Evolutionary conservation across 345 rosid species (phyloP), one percentile per base, ranked within the genome.

Genomic region (Syzygium jambos): DNA sequence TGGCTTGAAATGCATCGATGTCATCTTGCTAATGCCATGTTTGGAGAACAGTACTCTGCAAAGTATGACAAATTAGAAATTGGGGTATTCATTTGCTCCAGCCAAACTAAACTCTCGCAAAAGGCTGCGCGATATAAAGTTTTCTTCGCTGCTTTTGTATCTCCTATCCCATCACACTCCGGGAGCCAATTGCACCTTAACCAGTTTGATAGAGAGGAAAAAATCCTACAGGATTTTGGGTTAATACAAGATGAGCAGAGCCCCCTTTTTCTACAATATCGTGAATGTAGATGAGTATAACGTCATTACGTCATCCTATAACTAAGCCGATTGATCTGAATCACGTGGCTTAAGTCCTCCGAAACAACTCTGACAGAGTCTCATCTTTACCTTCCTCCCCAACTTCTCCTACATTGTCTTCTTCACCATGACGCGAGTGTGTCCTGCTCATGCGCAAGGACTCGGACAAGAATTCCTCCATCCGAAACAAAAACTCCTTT

Each of bases 321-420:
- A 38, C 25, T 73, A 38, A 38, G 14, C 82, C 14, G 49, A 19
- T 19, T 41, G 82, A 43, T 73, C 82, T 38, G 25, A 38, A 21
- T 38, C 49, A 9, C 11, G 49, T 21, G 49, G 82, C 82, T 89
- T 90, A 90, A 78, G 91, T 91, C 89, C 89, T 97, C 86, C 84
- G 91, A 88, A 97, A 95, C 94, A 96, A 90, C 5, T 97, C 95
- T 30, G 86, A 52, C 1, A 95, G 92, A 57, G 97, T 95, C 86
- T 92, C 95, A 77, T 84, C 93, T 65, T 87, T 90, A 27, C 85
- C 91, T 84, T 92, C 92, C 85, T 86, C 91, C 25, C 53, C 89
- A 49, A 56, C 88, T 65, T 90, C 92, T 52, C 86, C 85, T 78
- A 86, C 87, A 9, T 90, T 92, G 73, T 93, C 96, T 88, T 91